Conservation (phyloP, 306 rosid genomes). For the Purshia tridentata region DNA sequence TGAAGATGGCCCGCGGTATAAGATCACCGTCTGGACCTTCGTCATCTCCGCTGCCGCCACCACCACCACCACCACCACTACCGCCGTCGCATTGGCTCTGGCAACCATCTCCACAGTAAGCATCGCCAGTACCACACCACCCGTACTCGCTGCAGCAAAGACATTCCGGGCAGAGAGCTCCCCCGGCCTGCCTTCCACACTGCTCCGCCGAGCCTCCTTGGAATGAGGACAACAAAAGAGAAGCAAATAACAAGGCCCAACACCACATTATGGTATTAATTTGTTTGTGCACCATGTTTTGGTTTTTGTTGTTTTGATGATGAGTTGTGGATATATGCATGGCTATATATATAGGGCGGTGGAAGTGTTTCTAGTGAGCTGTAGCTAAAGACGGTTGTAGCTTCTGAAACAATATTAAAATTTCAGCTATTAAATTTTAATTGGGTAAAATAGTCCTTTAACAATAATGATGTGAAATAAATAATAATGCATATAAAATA, state of each 20-base stretch:
- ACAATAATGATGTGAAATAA: too few species aligned
- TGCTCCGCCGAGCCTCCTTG: constrained; percentile 23
- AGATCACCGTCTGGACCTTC: constrained; percentile 33
- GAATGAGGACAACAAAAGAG: neutral
- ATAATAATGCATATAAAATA: too few species aligned
- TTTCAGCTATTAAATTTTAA: too few species aligned
- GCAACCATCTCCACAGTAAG: too few species aligned
- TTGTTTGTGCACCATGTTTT: neutral
- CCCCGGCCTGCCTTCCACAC: constrained; percentile 36
- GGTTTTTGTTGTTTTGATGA: neutral
- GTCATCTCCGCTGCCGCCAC: neutral
- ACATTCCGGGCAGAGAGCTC: constrained; percentile 42
- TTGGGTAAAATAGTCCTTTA: too few species aligned
- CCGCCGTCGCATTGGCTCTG: constrained; percentile 41
- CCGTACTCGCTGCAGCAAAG: constrained; percentile 54
- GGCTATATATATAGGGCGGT: constrained; percentile 5
- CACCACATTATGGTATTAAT: neutral
- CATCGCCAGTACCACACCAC: constrained; percentile 38
- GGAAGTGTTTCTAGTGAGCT: neutral
- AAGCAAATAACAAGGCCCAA: neutral
- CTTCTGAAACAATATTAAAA: too few species aligned
- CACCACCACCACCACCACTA: neutral
- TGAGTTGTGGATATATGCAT: neutral
- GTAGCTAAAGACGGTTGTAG: too few species aligned
- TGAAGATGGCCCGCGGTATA: constrained; percentile 24